phyloP scores from a whole-genome alignment of 805 yeast species.

The Jamesozyma spencerorum region DNA sequence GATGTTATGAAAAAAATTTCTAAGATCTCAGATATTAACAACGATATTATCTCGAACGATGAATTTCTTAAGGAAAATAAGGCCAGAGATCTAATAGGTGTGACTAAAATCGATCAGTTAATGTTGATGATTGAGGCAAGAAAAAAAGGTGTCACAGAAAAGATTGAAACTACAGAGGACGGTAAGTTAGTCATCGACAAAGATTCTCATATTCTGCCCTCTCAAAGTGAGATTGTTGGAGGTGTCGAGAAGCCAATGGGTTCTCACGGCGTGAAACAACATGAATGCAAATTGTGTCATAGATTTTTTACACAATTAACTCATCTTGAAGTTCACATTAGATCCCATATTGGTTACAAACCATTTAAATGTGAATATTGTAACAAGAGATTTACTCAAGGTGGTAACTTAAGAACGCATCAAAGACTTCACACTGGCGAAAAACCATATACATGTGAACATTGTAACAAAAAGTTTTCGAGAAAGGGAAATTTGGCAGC shows the following conservation, averaged over 20 bases:
- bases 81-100: conserved; percentile 67
- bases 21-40: background rate
- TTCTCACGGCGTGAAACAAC: conserved; percentile 38
- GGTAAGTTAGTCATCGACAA: conserved; percentile 55
- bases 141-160: conserved; percentile 59
- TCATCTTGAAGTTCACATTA: conserved; percentile 78
- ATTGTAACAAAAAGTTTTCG: conserved; percentile 71
- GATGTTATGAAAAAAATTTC: conserved; percentile 5
- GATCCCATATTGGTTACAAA: conserved; percentile 80
- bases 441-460: conserved; percentile 73
- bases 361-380: conserved; percentile 77
- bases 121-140: conserved; percentile 89
- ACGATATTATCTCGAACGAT: background rate
- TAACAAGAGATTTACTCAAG: conserved; percentile 77
- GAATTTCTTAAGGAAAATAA: conserved; percentile 13
- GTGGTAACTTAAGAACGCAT: conserved; percentile 84
- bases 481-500: conserved; percentile 90
- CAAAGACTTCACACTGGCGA: conserved; percentile 84
- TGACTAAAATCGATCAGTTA: conserved; percentile 82
- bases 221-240: conserved; percentile 61
- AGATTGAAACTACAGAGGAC: conserved; percentile 55
- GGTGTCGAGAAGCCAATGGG: conserved; percentile 62
- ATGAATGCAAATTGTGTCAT: conserved; percentile 67
- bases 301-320: conserved; percentile 81
- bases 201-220: conserved; percentile 42